phyloP scores from a whole-genome alignment of 208 protist genomes.

The Acanthamoeba royreba region DNA sequence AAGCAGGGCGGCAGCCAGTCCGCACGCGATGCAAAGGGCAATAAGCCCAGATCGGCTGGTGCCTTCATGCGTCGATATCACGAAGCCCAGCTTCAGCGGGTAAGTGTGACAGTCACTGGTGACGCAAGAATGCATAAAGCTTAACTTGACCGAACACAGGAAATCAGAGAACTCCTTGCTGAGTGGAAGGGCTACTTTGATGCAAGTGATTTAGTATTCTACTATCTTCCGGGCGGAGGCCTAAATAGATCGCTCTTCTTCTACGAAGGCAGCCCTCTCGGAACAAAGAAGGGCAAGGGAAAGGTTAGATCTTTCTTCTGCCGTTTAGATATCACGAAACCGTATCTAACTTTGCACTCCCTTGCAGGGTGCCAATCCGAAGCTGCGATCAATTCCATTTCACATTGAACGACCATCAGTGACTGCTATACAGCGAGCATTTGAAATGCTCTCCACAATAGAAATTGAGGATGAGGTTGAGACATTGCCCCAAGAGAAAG shows the following conservation, averaged over 20 bases:
- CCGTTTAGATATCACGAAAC: no score
- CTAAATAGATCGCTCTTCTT: background rate
- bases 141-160: background rate
- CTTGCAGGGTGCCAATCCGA: background rate
- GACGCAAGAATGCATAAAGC: background rate
- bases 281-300: background rate
- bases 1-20: constrained; percentile 65
- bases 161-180: background rate
- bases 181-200: background rate
- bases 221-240: background rate
- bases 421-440: background rate
- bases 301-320: background rate
- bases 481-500: background rate
- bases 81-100: constrained; percentile 53
- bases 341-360: background rate
- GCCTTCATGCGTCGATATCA: constrained; percentile 58
- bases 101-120: background rate
- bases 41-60: constrained; percentile 55
- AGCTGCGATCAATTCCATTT: constrained; percentile 16
- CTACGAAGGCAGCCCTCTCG: background rate
- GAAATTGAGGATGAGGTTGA: background rate
- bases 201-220: background rate
- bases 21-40: constrained; percentile 47
- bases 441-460: background rate
- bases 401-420: background rate